Base-by-base conservation (phyloP, 106 monocot genomes). In the Xerophyta viscosa region DNA sequence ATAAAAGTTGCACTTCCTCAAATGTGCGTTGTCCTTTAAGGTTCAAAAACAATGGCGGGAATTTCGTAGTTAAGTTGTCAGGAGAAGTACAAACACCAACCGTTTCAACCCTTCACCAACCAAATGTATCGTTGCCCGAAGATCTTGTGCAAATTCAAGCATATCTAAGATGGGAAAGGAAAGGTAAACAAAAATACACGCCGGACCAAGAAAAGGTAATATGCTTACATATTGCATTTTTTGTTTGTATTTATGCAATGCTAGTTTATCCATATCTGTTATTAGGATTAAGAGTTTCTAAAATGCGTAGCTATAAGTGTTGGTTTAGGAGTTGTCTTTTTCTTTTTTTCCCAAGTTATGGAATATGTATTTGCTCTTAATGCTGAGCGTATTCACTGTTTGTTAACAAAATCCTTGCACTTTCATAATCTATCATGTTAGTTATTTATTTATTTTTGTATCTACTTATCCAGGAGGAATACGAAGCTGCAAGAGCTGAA, bases 81-180 rank as follows among this genome's bases (percentile, higher is more conserved):
- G 17, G 18, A 48, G 58, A 29, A 9, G 50, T 36, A 41, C 36
- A 63, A 37, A 61, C 33, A 24, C 20, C 51, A 27, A 46, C 49
- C 57, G 8, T 15, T 52, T 54, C 72, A 9, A 8, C 15, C 52
- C 13, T 26, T 62, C 41, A 51, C 42, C 65, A 28, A 48, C 31
- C 48, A 57, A 51, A 55, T 37, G 43, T 65, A 48, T 54, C 71
- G 23, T 36, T 86, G 27, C 96, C 89, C 19, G 96, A 98, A 68
- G 85, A 98, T 45, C 89, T 98, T 57, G 89, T 98, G 50, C 76
- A 89, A 65, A 73, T 86, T 67, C 76, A 98, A 57, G 85, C 96
- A 60, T 98, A 82, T 73, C 46, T 86, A 61, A 81, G 89, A 52
- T 98, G 96, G 96, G 89, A 89, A 66, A 81, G 67, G 57, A 86